Evolutionary conservation across 805 yeast genomes (phyloP), one percentile per base, ranked within the genome.

Genomic region (Yamadazyma endophytica): DNA sequence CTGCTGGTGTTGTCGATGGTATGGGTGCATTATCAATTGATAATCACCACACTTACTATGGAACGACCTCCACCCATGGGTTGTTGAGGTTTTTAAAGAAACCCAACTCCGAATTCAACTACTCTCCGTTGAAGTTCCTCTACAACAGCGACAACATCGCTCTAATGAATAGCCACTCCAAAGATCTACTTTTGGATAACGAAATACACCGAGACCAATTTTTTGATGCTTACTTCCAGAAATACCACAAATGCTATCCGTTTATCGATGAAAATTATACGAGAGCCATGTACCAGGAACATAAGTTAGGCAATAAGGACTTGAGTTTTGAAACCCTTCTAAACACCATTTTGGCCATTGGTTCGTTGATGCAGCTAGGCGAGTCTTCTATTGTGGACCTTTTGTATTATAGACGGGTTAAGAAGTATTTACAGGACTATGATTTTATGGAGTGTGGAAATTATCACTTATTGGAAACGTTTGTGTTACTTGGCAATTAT

Each of bases 331-430:
- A 70, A 39, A 60, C 77, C 14, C 44, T 81, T 19, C 50, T 75
- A 24, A 72, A 78, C 44, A 67, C 79, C 0, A 75, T 79, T 0
- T 50, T 79, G 17, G 82, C 42, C 83, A 54, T 81, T n/a, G 88
- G 87, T 11, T 71, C 83, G 15, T 79, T 83, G 81, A 76, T 82
- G 48, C 40, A 70, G 8, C 67, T 72, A 42, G 80, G 79, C 9
- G 81, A 77, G 39, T 50, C 63, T 12, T 59, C 73, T 2, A 65
- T 64, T 33, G 19, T 38, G 12, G 42, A 58, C 69, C 24, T 76
- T 21, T 59, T 70, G 27, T 80, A 77, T 38, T 81, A 76, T 68
- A 68, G 61, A 70, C 25, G 37, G 79, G 79, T 13, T 68, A 72
- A 49, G 54, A 58, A 8, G 54, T 56, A 34, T 39, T 77, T 24